Conservation (phyloP, 345 rosid species). For the Viola odorata region DNA sequence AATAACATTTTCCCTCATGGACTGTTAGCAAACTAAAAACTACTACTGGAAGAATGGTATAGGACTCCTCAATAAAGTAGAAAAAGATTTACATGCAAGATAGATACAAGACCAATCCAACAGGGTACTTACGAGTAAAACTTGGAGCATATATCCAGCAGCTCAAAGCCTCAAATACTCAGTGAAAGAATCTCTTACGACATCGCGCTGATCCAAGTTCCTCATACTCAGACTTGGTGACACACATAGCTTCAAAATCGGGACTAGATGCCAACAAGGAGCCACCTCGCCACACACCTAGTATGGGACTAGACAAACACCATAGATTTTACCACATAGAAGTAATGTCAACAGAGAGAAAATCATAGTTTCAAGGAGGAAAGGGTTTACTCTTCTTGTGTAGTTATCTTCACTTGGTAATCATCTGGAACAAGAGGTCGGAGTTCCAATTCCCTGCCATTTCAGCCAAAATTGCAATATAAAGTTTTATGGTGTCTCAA, state of each 20-base stretch:
- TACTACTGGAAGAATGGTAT: no score
- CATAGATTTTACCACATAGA: slow-evolving; percentile 7
- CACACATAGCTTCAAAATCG: slow-evolving; percentile 76
- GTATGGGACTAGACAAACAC: slow-evolving; percentile 56
- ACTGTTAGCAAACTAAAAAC: no score
- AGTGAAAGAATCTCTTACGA: slow-evolving; percentile 72
- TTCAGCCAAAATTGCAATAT: slow-evolving; percentile 2
- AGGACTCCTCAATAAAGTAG: no score
- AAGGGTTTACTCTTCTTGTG: slow-evolving; percentile 73
- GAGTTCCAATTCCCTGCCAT: slow-evolving; percentile 74
- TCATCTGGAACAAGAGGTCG: slow-evolving; percentile 91
- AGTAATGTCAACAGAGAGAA: slow-evolving; percentile 1
- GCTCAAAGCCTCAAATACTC: slow-evolving; percentile 7
- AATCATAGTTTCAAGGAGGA: slow-evolving; percentile 12
- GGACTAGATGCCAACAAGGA: slow-evolving; percentile 94
- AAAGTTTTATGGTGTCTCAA: neutral
- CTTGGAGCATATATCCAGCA: no score
- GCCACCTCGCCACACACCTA: slow-evolving; percentile 97
- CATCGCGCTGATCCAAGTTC: slow-evolving; percentile 91
- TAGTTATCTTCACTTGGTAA: slow-evolving; percentile 69
- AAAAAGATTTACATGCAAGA: no score
- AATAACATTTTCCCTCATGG: no score
- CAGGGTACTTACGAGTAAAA: no score
- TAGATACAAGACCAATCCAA: no score
- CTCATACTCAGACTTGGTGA: slow-evolving; percentile 93